These are phyloP conservation scores for Crucihimalaya himalaica DNA, from an alignment of 345 rosid species.

Conservation along the genomic window DNA sequence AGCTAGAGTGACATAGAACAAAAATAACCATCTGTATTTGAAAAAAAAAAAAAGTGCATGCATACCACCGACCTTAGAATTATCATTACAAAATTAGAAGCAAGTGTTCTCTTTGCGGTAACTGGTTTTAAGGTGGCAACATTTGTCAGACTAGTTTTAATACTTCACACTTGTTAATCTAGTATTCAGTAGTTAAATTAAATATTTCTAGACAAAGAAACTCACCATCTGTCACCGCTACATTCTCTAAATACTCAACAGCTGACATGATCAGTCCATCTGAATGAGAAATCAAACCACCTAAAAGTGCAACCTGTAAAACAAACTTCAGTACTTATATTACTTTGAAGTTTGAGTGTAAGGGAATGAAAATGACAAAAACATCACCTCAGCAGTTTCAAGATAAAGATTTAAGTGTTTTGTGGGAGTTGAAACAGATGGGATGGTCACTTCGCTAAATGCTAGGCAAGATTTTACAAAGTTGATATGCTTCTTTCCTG, in stretches of 20 bases:
- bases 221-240: conserved; percentile 57
- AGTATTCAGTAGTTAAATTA: conserved; percentile 15
- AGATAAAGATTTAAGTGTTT: conserved; percentile 76
- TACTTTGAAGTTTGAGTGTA: conserved; percentile 3
- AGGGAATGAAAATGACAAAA: conserved; percentile 36
- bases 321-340: conserved; percentile 29
- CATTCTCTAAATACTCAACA: conserved; percentile 54
- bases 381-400: conserved; percentile 83
- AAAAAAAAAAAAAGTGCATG: neutral
- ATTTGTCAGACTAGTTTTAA: neutral
- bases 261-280: conserved; percentile 74
- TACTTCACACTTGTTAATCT: conserved; percentile 7
- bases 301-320: conserved; percentile 71
- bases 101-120: neutral
- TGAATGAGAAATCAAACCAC: conserved; percentile 78
- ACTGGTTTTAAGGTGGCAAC: neutral
- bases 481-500: conserved; percentile 46
- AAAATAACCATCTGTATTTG: neutral
- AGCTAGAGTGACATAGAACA: conserved; percentile 14
- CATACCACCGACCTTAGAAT: neutral
- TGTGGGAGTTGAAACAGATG: conserved; percentile 55
- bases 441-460: conserved; percentile 86
- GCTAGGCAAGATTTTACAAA: conserved; percentile 85
- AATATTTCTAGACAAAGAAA: conserved; percentile 28
- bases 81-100: neutral